phyloP scores from a whole-genome alignment of 768 basidiomycete species.

The Psilocybe tampanensis region DNA sequence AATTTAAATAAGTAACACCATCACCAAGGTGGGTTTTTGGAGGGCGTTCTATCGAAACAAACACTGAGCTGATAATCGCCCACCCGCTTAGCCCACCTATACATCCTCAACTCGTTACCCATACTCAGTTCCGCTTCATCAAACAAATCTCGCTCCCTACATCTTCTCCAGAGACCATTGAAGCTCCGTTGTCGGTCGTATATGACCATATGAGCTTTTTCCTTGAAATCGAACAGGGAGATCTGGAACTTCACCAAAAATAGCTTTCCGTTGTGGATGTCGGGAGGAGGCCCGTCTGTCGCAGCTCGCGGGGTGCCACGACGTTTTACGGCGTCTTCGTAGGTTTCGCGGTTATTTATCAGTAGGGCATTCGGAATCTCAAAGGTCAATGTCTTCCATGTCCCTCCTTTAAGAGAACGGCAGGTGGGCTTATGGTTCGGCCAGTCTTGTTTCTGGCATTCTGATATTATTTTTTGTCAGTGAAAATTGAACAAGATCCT shows the following conservation, averaged over 20 bases:
- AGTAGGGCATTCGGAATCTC: slow-evolving; percentile 2
- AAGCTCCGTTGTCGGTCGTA: slow-evolving; percentile 45
- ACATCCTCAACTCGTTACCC: slow-evolving; percentile 20
- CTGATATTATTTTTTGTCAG: slow-evolving; percentile 18
- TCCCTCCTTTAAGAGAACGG: slow-evolving; percentile 38
- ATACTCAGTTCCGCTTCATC: slow-evolving; percentile 4
- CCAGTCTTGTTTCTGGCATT: slow-evolving; percentile 46
- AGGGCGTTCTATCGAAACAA: slow-evolving; percentile 26
- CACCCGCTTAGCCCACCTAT: slow-evolving; percentile 23
- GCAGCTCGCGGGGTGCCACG: background rate
- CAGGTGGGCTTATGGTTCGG: slow-evolving; percentile 37
- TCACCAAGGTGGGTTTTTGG: slow-evolving; percentile 22
- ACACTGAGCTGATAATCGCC: slow-evolving; percentile 24
- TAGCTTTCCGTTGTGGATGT: slow-evolving; percentile 34
- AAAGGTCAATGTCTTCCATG: slow-evolving; percentile 35
- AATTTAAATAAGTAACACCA: too few species aligned
- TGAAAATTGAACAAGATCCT: background rate
- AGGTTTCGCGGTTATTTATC: slow-evolving; percentile 24
- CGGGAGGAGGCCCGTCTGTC: slow-evolving; percentile 16
- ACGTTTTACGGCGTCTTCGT: slow-evolving; percentile 5
- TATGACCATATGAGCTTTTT: slow-evolving; percentile 28
- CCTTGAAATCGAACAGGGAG: slow-evolving; percentile 20
- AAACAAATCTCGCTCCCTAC: background rate
- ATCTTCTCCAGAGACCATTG: slow-evolving; percentile 26
- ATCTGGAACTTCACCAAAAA: slow-evolving; percentile 45